A percentile compares a stretch with the other conserved stretches of the same genome.
These are phyloP conservation scores for Agrocybe pediades DNA, from an alignment of 768 basidiomycete species.

Conservation along the genomic window DNA sequence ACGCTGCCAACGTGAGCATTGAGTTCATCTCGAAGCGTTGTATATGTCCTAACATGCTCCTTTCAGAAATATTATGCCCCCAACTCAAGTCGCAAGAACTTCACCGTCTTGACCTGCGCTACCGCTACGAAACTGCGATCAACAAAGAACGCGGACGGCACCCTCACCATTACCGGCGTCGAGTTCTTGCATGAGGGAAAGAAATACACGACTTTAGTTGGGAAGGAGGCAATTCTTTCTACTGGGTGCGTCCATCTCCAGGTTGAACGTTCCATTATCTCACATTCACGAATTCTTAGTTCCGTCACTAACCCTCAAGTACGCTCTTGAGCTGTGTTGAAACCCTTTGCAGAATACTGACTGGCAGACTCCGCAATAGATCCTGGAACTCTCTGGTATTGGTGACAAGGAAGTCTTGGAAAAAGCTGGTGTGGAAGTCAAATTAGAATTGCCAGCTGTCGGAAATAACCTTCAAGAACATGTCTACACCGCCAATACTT, in stretches of 20 bases:
- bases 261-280: not conserved
- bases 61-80: slow-evolving; percentile 1
- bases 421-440: not conserved
- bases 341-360: not conserved
- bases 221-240: not conserved
- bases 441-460: slow-evolving; percentile 1
- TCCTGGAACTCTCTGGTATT: slow-evolving; percentile 1
- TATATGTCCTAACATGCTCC: not conserved
- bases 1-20: slow-evolving; percentile 2
- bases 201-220: not conserved
- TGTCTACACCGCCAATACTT: not conserved
- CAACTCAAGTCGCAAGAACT: not conserved
- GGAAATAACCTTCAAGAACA: slow-evolving; percentile 5
- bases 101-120: not conserved
- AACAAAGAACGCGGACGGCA: not conserved
- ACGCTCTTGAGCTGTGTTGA: not conserved
- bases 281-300: not conserved
- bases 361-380: not conserved
- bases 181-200: not conserved
- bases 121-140: not conserved
- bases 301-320: slow-evolving; percentile 2
- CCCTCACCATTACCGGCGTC: not conserved
- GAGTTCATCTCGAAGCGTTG: not conserved
- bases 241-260: not conserved
- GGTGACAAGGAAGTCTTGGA: not conserved